These are phyloP conservation scores for Phytophthora pinifolia DNA, from an alignment of 352 stramenopile genomes.

Conservation along the genomic window DNA sequence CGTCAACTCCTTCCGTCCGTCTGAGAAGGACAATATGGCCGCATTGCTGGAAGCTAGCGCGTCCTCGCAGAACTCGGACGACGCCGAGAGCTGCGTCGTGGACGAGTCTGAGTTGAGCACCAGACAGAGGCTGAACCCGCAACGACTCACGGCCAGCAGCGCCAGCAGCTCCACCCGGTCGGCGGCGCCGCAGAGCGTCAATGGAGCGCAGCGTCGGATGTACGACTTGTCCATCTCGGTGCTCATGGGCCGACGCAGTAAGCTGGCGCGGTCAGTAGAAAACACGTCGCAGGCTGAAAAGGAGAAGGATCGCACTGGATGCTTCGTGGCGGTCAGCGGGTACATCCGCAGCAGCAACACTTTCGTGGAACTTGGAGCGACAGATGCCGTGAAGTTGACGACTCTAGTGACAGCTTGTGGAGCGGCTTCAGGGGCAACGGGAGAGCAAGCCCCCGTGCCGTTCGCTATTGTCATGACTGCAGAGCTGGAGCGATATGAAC, in stretches of 20 bases:
- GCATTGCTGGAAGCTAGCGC: slow-evolving; percentile 22
- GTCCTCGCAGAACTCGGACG: slow-evolving; percentile 25
- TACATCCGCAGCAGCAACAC: slow-evolving; percentile 43
- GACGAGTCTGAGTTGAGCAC: slow-evolving; percentile 19
- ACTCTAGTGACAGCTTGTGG: slow-evolving; percentile 37
- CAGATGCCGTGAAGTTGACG: slow-evolving; percentile 61
- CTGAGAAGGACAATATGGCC: slow-evolving; percentile 14
- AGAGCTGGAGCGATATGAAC: slow-evolving; percentile 60
- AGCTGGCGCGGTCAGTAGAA: slow-evolving; percentile 42
- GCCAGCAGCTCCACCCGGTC: slow-evolving; percentile 19
- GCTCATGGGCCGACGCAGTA: slow-evolving; percentile 48
- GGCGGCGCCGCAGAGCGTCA: slow-evolving; percentile 13
- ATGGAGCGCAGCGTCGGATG: slow-evolving; percentile 2
- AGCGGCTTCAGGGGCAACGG: slow-evolving; percentile 12
- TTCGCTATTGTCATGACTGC: slow-evolving; percentile 61
- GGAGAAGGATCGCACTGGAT: slow-evolving; percentile 55
- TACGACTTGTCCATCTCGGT: slow-evolving; percentile 69
- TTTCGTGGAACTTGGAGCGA: slow-evolving; percentile 57
- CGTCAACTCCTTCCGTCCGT: slow-evolving; percentile 1
- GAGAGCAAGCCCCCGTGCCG: slow-evolving; percentile 37
- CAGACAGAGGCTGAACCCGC: neutral
- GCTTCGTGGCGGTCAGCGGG: slow-evolving; percentile 56
- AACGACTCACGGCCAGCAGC: slow-evolving; percentile 24
- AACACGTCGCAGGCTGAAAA: slow-evolving; percentile 25
- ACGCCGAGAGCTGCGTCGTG: slow-evolving; percentile 22